Conservation (phyloP, 805 yeast species). For the Brettanomyces bruxellensis region DNA sequence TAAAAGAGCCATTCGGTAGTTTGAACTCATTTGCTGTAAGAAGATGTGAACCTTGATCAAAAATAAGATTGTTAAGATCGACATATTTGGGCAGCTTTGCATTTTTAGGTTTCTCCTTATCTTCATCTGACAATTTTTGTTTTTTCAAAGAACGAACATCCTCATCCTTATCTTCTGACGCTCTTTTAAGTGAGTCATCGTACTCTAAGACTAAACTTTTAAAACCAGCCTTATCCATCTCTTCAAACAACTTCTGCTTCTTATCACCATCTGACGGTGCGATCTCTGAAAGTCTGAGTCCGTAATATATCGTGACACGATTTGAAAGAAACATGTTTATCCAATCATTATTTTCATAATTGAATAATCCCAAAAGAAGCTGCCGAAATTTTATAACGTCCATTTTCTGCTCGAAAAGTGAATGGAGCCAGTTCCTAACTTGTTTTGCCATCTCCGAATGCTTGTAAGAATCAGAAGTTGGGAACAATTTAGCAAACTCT, state of each 20-base stretch:
- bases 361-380: constrained; percentile 43
- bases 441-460: constrained; percentile 28
- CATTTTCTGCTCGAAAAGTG: constrained; percentile 18
- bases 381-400: constrained; percentile 41
- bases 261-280: constrained; percentile 18
- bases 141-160: not conserved
- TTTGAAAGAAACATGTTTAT: constrained; percentile 42
- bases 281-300: constrained; percentile 15
- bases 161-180: constrained; percentile 4
- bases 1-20: constrained; percentile 79
- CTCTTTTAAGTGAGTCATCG: not conserved
- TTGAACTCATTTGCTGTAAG: constrained; percentile 58
- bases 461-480: constrained; percentile 29
- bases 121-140: constrained; percentile 4
- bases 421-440: constrained; percentile 32
- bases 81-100: constrained; percentile 39
- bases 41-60: constrained; percentile 66
- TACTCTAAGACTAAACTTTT: constrained; percentile 34
- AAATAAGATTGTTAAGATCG: constrained; percentile 54
- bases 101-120: not conserved
- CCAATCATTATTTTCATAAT: constrained; percentile 41
- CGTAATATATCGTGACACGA: constrained; percentile 20
- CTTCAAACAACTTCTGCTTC: constrained; percentile 28
- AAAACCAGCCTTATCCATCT: constrained; percentile 37
- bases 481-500: constrained; percentile 29